Evolutionary conservation across 768 basidiomycete species (phyloP), one percentile per base, ranked within the genome.

Genomic region (Podaxis sp.): DNA sequence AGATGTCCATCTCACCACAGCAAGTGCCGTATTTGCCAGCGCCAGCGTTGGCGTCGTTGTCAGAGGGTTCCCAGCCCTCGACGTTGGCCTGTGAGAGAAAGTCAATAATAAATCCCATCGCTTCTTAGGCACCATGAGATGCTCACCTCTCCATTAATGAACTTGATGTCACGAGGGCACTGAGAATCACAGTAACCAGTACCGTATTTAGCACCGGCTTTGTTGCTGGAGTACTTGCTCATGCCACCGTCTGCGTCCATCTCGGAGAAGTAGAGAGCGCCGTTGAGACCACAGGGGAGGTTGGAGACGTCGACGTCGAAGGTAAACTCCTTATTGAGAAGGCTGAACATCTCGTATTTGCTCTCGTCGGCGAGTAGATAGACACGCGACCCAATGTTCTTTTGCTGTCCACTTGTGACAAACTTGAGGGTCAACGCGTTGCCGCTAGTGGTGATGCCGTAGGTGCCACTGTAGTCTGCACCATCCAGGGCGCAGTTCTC

Each of bases 391-490:
- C 68, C 68, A 41, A 66, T 62, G 55, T 69, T 69, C 63, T 66
- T 69, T 24, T 59, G 52, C 52, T 63, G 53, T 40, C 59, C 24
- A 24, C 62, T 46, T 47, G 77, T 78, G 54, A 76, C 70, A 71
- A 77, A 79, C 61, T 76, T 74, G 64, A 80, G 70, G 36, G 70
- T 76, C 63, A 79, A 72, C 38, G 75, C 64, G 64, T 71, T 71
- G 52, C 78, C 77, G 66, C 67, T 71, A 56, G 77, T 72, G 61
- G 76, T 77, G 46, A 69, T 66, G 54, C 68, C 68, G 47, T 69
- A 69, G 41, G 66, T 67, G 24, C 41, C 65, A 75, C 62, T 73
- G 66, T 77, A 77, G 65, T 75, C 71, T 7, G 76, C 76, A 59
- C 72, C 72, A 19, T 75, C 71, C 41, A 73, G 57, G 29, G 72